Evolutionary conservation across 495 filamentous ascomycete species (phyloP), one percentile per base, ranked within the genome.

Genomic region (Tuber magnatum): DNA sequence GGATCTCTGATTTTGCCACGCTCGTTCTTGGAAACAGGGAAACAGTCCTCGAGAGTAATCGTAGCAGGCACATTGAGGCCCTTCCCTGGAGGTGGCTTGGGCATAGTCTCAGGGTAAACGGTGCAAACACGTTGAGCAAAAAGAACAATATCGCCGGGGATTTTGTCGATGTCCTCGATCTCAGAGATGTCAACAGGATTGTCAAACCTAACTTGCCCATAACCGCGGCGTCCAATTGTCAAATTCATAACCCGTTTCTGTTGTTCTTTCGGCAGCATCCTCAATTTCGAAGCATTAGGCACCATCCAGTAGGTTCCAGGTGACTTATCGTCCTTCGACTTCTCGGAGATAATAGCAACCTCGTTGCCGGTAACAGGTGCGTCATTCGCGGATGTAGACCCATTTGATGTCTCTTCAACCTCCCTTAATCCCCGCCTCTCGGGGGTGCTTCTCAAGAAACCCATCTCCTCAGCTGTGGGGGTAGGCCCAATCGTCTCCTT

Each of bases 1-100:
- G 88, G 87, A 68, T 83, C 81, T 40, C 42, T 78, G 68, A 83
- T 82, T 46, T 78, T 82, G 40, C 76, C 81, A 69, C 81, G 78
- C 81, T 87, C 88, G 80, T 90, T 89, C 56, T 88, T 86, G 65
- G 89, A 87, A 70, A 94, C 90, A 16, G 95, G 95, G 89, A 92
- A 97, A 4, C 94, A 96, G 80, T 97, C 93, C 82, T 94, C 90
- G 18, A 99, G 88, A 24, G 87, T 88, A 71, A 99, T 92, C 9
- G 89, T 88, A 0, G 95, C 92, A 2, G 94, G 94, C 7, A 97
- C 92, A 79, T 99, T 99, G 75, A 99, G 87, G 10, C 93, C 94
- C 80, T 92, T 91, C 70, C 96, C 96, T 72, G 88, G 86, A 4
- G 90, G 86, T 32, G 95, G 92, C 85, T 97, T 98, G 78, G 88